Evolutionary conservation across 768 basidiomycete genomes (phyloP), one percentile per base, ranked within the genome.

Genomic region (Macrolepiota albuminosa): DNA sequence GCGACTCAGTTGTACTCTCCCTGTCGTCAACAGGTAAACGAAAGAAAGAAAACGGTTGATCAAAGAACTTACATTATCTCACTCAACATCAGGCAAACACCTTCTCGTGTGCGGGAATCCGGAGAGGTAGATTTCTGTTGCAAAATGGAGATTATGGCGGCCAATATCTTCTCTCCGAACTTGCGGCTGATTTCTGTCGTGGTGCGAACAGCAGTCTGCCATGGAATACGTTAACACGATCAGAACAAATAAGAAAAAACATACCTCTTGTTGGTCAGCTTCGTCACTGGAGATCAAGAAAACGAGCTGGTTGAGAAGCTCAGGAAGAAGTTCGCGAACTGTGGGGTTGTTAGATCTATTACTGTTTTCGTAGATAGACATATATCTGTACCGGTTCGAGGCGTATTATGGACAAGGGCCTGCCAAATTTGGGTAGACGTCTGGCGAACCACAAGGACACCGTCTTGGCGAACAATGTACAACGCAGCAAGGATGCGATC

Each of bases 391-490:
- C 93, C 88, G 64, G 94, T 96, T 48, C 89, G 81, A 6, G 93
- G 95, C 0, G 94, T 96, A 67, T 96, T 98, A 71, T 93, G 85
- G 10, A 99, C 95, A 63, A 98, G 79, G 4, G 94, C 96, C 74
- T 98, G 98, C 97, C 97, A 99, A 63, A 98, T 97, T 59, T 93
- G 93, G 48, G 96, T 84, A 0, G 95, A 91, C 2, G 93, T 86
- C 70, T 93, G 91, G 43, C 96, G 86, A 40, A 98, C 95, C 48
- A 87, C 83, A 45, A 84, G 86, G 64, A 97, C 92, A 13, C 91
- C 82, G 72, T 98, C 97, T 71, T 98, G 96, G 49, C 95, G 87
- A 56, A 95, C 91, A 64, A 98, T 80, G 72, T 95, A 99, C 56
- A 99, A 74, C 2, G 90, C 90, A 7, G 94, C 89, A 50, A 99